A percentile compares a stretch with the other conserved stretches of the same genome.
Conservation (phyloP, 352 stramenopile genomes). For the Globisporangium rhizosaccharum region DNA sequence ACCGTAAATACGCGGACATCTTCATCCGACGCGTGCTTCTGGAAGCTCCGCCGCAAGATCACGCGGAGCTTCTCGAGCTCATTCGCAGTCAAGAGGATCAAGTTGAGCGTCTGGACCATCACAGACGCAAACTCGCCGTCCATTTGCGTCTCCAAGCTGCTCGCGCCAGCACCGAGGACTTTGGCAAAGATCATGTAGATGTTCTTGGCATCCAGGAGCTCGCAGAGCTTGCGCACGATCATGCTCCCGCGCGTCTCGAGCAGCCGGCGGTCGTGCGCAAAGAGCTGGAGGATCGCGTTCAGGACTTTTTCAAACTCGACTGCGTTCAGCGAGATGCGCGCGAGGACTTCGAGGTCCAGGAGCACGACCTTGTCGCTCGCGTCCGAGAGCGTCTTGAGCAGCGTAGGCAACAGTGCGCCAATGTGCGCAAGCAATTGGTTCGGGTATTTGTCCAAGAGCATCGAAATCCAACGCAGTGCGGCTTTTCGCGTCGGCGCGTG, state of each 20-base stretch:
- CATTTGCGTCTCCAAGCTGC: constrained; percentile 33
- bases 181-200: constrained; percentile 98
- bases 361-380: constrained; percentile 95
- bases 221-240: constrained; percentile 98
- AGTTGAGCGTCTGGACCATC: constrained; percentile 99
- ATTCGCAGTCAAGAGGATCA: constrained; percentile 98
- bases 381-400: constrained; percentile 97
- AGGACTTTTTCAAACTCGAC: constrained; percentile 91
- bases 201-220: constrained; percentile 95
- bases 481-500: constrained; percentile 97
- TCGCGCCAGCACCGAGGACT: constrained; percentile 81
- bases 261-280: constrained; percentile 81
- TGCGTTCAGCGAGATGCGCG: constrained; percentile 92
- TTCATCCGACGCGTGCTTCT: constrained; percentile 56
- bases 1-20: constrained; percentile 83
- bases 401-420: constrained; percentile 88
- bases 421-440: constrained; percentile 92
- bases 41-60: constrained; percentile 76
- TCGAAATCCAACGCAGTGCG: constrained; percentile 95
- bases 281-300: constrained; percentile 94
- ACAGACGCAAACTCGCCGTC: constrained; percentile 96
- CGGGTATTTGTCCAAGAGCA: constrained; percentile 97
- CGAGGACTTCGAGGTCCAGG: constrained; percentile 94
- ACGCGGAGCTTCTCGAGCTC: constrained; percentile 91
- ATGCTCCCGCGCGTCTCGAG: constrained; percentile 95